phyloP scores from a whole-genome alignment of 202 grass and related monocot species.

The Schoenoplectus tabernaemontani region DNA sequence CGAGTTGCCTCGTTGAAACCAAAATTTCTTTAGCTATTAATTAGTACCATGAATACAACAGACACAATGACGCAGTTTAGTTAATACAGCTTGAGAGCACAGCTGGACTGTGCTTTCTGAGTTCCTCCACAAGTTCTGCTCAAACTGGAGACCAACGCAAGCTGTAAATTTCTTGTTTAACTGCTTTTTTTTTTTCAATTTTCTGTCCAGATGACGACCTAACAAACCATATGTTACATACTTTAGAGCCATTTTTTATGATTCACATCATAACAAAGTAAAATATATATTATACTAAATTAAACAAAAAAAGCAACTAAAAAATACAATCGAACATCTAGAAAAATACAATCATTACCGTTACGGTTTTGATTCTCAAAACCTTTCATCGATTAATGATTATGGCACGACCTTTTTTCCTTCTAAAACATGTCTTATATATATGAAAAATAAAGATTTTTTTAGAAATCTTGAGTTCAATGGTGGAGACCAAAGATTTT shows the following conservation, averaged over 20 bases:
- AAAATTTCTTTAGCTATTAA: not conserved
- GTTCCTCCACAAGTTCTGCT: not conserved
- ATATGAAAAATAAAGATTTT: too few relatives aligned
- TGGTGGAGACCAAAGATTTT: too few relatives aligned
- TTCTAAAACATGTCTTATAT: too few relatives aligned
- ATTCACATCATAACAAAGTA: not conserved
- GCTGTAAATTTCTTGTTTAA: not conserved
- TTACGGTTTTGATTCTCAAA: too few relatives aligned
- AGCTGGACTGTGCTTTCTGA: not conserved
- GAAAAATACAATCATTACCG: too few relatives aligned
- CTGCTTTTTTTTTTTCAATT: too few relatives aligned
- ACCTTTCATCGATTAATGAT: too few relatives aligned
- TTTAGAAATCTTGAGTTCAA: too few relatives aligned
- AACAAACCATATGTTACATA: not conserved
- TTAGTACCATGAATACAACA: not conserved
- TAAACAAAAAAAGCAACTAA: too few relatives aligned
- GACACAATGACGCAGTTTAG: not conserved
- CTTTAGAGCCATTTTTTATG: not conserved
- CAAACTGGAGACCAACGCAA: not conserved
- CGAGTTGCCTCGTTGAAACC: not conserved
- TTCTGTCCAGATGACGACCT: too few relatives aligned
- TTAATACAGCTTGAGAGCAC: not conserved
- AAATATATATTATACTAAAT: not conserved
- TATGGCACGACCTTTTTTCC: too few relatives aligned
- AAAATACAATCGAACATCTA: too few relatives aligned